Evolutionary conservation across 192 early-diverging fungal genomes (phyloP), one percentile per base, ranked within the genome.

Genomic region (Umbelopsis sp.): DNA sequence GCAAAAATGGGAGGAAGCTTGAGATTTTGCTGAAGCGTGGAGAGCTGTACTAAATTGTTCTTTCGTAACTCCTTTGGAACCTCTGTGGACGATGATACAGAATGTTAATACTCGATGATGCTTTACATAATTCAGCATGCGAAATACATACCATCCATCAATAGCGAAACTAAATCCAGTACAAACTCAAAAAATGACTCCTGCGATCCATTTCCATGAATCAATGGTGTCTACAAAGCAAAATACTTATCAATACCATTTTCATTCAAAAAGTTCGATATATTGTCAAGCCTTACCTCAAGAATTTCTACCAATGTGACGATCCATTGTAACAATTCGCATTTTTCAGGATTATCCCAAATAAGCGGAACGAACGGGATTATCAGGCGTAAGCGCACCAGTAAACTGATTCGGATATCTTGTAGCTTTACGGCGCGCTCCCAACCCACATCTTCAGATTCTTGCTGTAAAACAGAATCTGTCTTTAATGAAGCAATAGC

Each of bases 101-200:
- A 1, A 52, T 25, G 21, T 18, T 12, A 51, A 21, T 23, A 23
- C 46, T 37, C 3, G 41, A 15, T 9, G 49, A 47, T 44, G 58
- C 18, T 49, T 68, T 11, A 69, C 68, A 47, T 30, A 44, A 46
- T 15, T 37, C 9, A 75, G 58, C 22, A 72, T 22, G 11, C 69
- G 49, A 41, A 9, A 53, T 23, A 35, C 5, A 73, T 77, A 69
- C 80, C 83, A 46, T 86, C 84, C 73, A 86, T 82, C 1, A 86
- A 51, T 22, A 81, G 74, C 18, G 84, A 86, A 13, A 83, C 84
- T 47, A 86, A 72, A 64, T 86, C 84, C 20, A 86, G 48, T 22
- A 79, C 77, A 73, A 86, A 83, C 64, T 86, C 84, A 80, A 86
- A 86, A n/a, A 83, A 78, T 48, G 78, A 67, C 37, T 86, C 84